These are phyloP conservation scores for Trichoderma harzianum DNA, from an alignment of 2,329 filamentous ascomycete genomes.

Conservation along the genomic window DNA sequence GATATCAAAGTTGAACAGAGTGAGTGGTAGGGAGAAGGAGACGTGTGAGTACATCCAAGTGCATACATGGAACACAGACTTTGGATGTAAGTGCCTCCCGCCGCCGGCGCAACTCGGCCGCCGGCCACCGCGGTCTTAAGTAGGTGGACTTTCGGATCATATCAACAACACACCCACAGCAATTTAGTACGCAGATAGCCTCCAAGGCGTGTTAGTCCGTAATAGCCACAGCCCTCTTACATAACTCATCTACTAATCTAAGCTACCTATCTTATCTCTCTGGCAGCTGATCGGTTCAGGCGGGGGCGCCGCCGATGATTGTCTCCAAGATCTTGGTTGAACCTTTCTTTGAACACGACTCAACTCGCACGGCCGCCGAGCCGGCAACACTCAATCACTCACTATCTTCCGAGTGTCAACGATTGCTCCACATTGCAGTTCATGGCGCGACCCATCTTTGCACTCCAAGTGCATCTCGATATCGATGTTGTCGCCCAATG, in stretches of 20 bases:
- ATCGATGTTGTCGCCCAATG: background rate
- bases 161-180: background rate
- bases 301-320: background rate
- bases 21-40: background rate
- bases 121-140: background rate
- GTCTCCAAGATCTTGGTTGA: background rate
- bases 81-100: too few species aligned
- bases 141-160: background rate
- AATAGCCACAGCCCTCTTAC: background rate
- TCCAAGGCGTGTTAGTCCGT: background rate
- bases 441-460: background rate
- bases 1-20: background rate
- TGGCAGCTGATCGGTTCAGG: background rate
- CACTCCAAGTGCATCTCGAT: background rate
- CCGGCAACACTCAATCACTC: background rate
- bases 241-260: background rate
- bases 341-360: background rate
- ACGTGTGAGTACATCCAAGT: background rate
- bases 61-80: background rate
- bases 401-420: background rate
- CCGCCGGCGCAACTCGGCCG: background rate
- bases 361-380: too few species aligned
- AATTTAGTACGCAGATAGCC: background rate
- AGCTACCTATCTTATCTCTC: background rate
- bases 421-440: background rate